Evolutionary conservation across 805 yeast genomes (phyloP), one percentile per base, ranked within the genome.

Genomic region (Yamadazyma kitorensis): DNA sequence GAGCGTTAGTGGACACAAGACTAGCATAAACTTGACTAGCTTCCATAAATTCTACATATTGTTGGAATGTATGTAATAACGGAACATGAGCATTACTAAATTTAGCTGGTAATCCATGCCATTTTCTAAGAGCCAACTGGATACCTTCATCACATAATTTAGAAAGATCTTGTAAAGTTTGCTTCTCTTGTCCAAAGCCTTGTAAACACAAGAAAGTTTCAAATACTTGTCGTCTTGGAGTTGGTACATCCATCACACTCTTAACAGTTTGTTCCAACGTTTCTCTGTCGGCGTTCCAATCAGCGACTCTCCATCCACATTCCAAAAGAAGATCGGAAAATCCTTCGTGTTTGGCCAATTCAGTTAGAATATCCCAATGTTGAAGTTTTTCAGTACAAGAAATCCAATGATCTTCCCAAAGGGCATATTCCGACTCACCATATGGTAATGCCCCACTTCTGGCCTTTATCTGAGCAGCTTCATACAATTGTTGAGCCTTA

Each of bases 361-460:
- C 99, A 0, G 98, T 91, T 39, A 93, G 68, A 30, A 93, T 82
- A 53, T 93, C 98, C 99, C 99, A 93, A 45, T 93, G 97, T 54
- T 93, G 98, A 25, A 93, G 67, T 57, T 91, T 91, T 54, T 93
- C 97, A 3, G 98, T 96, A 67, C 98, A 89, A 24, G 86, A 64
- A 37, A 93, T 88, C 99, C 99, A 93, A 51, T 89, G 94, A 54
- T 93, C 98, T 61, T 94, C 98, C 99, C 99, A 93, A 21, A 93
- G 68, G 0, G 93, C 80, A 50, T 93, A 93, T 54, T 93, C 99
- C 1, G 94, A 78, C 52, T 93, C 97, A 17, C 96, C 87, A 54
- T 86, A 93, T 0, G 99, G 98, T 24, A 93, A 64, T 3, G 85
- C 94, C 2, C 98, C 97, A 52, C 95, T 83, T 37, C 98, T 69